A percentile compares a stretch with the other conserved stretches of the same genome.
These are phyloP conservation scores for Francoa sonchifolia DNA, from an alignment of 441 rosid genomes.

Conservation along the genomic window DNA sequence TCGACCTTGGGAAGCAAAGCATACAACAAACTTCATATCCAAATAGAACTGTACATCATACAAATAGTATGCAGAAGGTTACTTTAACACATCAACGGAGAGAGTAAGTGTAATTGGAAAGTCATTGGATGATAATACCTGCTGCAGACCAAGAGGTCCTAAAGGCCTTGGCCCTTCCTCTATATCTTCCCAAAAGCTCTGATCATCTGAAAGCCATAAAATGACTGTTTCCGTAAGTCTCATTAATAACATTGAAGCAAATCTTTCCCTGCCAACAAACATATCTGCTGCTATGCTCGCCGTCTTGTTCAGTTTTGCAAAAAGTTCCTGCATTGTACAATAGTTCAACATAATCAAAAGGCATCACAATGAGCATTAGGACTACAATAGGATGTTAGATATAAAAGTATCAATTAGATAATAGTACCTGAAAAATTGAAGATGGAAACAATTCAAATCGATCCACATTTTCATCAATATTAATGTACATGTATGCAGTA, in stretches of 20 bases:
- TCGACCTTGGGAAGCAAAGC: conserved; percentile 96
- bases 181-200: conserved; percentile 96
- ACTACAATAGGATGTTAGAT: no score
- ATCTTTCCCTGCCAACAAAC: conserved; percentile 95
- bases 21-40: conserved; percentile 90
- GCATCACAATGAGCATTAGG: background rate
- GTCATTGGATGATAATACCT: conserved; percentile 32
- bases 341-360: background rate
- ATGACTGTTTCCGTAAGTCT: conserved; percentile 91
- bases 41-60: conserved; percentile 55
- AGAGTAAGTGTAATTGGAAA: conserved; percentile 4
- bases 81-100: background rate
- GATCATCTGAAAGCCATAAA: conserved; percentile 92
- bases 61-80: background rate
- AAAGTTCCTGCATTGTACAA: conserved; percentile 62
- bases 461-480: conserved; percentile 63
- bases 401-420: no score
- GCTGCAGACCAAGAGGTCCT: conserved; percentile 86
- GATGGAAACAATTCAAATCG: conserved; percentile 85
- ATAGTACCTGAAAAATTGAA: conserved; percentile 87
- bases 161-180: conserved; percentile 88
- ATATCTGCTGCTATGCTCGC: conserved; percentile 87
- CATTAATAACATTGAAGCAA: conserved; percentile 82
- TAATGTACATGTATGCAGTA: conserved; percentile 78
- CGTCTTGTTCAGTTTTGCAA: conserved; percentile 65